These are phyloP conservation scores for Cicer judaicum DNA, from an alignment of 306 rosid genomes.

Conservation along the genomic window DNA sequence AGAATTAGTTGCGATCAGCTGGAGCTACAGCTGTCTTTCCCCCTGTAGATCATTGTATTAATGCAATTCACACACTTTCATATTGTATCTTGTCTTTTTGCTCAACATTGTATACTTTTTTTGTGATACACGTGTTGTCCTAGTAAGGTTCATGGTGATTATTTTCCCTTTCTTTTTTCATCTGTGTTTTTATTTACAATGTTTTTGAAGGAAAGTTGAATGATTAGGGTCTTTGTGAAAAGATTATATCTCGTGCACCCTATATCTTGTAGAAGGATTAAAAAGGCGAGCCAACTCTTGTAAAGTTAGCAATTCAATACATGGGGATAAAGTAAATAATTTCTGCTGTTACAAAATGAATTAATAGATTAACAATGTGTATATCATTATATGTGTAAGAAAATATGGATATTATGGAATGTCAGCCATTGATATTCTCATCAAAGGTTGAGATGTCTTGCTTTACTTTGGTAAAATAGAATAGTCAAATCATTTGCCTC, in stretches of 20 bases:
- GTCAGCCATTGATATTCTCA: no score
- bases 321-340: neutral
- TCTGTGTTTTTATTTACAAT: neutral
- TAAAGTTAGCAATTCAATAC: neutral
- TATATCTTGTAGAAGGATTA: constrained; percentile 2
- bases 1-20: constrained; percentile 30
- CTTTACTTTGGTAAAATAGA: neutral
- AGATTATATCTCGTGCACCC: neutral
- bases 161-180: neutral
- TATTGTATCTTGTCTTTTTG: constrained; percentile 35
- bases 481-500: neutral
- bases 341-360: no score
- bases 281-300: neutral
- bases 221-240: constrained; percentile 3
- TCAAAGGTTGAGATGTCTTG: neutral
- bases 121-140: neutral
- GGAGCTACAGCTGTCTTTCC: constrained; percentile 31
- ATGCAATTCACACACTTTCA: constrained; percentile 33
- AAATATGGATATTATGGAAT: no score
- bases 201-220: constrained; percentile 28
- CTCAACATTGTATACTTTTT: constrained; percentile 13
- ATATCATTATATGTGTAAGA: no score
- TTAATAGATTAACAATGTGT: no score
- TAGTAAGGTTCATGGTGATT: constrained; percentile 2
- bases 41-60: constrained; percentile 32